Conservation (phyloP, 2,329 filamentous ascomycete genomes). For the Aspergillus sp. region DNA sequence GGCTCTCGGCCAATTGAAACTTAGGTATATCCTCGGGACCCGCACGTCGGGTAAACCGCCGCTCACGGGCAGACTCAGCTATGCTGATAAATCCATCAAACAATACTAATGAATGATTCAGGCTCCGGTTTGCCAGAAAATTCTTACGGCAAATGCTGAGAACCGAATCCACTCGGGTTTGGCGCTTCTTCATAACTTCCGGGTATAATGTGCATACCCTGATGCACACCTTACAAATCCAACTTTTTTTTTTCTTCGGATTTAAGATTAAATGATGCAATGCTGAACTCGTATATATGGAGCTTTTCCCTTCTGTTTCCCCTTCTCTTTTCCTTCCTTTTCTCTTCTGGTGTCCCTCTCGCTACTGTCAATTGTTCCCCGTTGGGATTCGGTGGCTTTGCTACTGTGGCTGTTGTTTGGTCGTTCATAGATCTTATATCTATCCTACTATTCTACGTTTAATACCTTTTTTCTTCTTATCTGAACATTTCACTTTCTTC, state of each 20-base stretch:
- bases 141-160: too few species aligned
- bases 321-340: not conserved
- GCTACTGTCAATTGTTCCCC: not conserved
- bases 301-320: not conserved
- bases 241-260: not conserved
- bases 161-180: not conserved
- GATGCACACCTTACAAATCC: not conserved
- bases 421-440: too few species aligned
- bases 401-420: too few species aligned
- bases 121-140: too few species aligned
- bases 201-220: not conserved
- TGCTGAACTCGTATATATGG: not conserved
- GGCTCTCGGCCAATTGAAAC: too few species aligned
- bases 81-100: too few species aligned
- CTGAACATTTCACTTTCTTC: not conserved
- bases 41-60: too few species aligned
- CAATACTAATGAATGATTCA: too few species aligned
- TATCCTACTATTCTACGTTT: too few species aligned
- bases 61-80: too few species aligned
- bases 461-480: not conserved
- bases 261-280: not conserved
- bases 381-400: too few species aligned
- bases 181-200: not conserved
- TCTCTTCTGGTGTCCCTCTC: not conserved
- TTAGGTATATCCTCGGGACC: too few species aligned